phyloP scores from a whole-genome alignment of 345 rosid genomes.

The Hypericum perforatum region DNA sequence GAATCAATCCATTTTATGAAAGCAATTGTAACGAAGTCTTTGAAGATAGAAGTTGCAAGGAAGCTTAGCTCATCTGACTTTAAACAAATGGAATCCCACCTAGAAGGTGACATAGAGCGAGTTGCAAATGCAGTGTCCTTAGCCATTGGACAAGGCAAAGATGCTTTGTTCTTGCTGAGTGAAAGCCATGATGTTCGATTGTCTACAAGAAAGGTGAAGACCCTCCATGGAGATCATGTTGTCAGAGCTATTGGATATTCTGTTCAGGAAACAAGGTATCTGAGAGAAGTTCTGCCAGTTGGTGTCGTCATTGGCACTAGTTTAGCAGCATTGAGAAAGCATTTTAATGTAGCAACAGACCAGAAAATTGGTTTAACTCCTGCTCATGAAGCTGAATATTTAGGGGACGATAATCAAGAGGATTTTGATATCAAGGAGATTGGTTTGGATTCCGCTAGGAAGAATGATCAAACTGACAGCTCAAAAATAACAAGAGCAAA shows the following conservation, averaged over 20 bases:
- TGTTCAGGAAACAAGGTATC: slow-evolving; percentile 47
- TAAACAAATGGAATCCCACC: slow-evolving; percentile 42
- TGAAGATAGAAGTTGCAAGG: slow-evolving; percentile 67
- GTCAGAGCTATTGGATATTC: slow-evolving; percentile 62
- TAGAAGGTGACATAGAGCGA: slow-evolving; percentile 50
- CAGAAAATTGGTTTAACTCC: slow-evolving; percentile 22
- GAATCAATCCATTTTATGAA: slow-evolving; percentile 49
- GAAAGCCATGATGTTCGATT: slow-evolving; percentile 16
- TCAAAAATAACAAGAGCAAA: slow-evolving; percentile 15
- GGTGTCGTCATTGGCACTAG: slow-evolving; percentile 81
- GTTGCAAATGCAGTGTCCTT: slow-evolving; percentile 61
- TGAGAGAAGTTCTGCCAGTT: slow-evolving; percentile 62
- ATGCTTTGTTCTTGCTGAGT: slow-evolving; percentile 30
- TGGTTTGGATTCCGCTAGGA: slow-evolving; percentile 12
- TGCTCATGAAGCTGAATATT: slow-evolving; percentile 14
- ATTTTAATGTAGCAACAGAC: slow-evolving; percentile 41
- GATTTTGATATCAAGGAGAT: slow-evolving; percentile 10
- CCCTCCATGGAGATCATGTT: slow-evolving; percentile 45
- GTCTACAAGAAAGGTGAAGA: slow-evolving; percentile 40
- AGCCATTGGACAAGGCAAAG: slow-evolving; percentile 33
- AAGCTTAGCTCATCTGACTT: slow-evolving; percentile 47
- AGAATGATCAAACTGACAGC: slow-evolving; percentile 17
- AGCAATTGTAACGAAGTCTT: slow-evolving; percentile 47
- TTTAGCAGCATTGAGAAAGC: slow-evolving; percentile 79
- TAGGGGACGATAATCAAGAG: slow-evolving; percentile 11